Conservation (phyloP, 805 yeast genomes). For the Naumovozyma baii region DNA sequence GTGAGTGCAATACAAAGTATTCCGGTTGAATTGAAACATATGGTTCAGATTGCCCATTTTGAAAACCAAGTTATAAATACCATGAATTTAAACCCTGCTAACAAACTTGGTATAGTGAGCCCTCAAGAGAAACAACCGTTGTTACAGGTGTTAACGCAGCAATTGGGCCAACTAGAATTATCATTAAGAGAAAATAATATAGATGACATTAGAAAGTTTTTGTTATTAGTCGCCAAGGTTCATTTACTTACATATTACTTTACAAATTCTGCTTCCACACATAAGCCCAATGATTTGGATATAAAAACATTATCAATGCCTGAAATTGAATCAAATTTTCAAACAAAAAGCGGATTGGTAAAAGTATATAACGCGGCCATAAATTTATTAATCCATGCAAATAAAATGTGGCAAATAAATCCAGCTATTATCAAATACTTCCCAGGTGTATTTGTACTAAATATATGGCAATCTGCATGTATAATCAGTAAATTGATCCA, state of each 20-base stretch:
- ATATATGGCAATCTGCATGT: slow-evolving; percentile 88
- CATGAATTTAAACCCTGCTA: slow-evolving; percentile 59
- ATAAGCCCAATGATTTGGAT: slow-evolving; percentile 3
- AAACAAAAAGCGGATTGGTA: slow-evolving; percentile 62
- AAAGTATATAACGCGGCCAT: slow-evolving; percentile 74
- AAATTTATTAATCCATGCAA: slow-evolving; percentile 57
- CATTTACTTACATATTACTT: slow-evolving; percentile 77
- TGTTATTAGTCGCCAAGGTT: slow-evolving; percentile 64
- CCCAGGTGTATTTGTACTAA: slow-evolving; percentile 73
- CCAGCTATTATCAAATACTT: slow-evolving; percentile 60
- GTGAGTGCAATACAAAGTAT: slow-evolving; percentile 22
- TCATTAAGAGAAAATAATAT: slow-evolving; percentile 37
- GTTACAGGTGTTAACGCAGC: slow-evolving; percentile 56
- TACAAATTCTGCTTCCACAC: slow-evolving; percentile 36
- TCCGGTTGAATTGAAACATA: slow-evolving; percentile 55
- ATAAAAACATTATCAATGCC: slow-evolving; percentile 8
- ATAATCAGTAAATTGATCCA: slow-evolving; percentile 71
- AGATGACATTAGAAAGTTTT: slow-evolving; percentile 63
- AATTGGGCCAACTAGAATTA: slow-evolving; percentile 65
- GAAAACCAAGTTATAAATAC: slow-evolving; percentile 80
- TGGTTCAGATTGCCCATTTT: slow-evolving; percentile 75
- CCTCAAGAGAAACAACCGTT: slow-evolving; percentile 67
- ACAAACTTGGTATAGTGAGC: slow-evolving; percentile 54
- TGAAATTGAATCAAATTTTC: slow-evolving; percentile 35
- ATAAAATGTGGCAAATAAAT: slow-evolving; percentile 48